These are phyloP conservation scores for Whalleya microplaca DNA, from an alignment of 2,329 filamentous ascomycete genomes.

Conservation along the genomic window DNA sequence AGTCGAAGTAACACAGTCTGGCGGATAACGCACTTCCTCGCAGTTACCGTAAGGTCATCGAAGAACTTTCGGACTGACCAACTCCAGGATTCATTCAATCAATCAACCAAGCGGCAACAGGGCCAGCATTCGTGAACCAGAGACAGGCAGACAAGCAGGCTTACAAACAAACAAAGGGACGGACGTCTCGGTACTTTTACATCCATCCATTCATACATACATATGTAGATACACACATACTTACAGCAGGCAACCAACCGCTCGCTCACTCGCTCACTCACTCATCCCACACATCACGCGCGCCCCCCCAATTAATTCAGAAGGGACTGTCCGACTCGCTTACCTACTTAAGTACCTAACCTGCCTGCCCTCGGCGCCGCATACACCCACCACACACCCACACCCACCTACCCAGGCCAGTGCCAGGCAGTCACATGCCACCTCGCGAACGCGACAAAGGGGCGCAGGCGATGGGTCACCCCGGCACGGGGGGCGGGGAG, in stretches of 20 bases:
- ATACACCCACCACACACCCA: conserved; percentile 5
- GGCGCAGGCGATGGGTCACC: conserved; percentile 9
- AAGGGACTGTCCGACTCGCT: neutral
- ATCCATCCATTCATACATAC: neutral
- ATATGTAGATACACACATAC: neutral
- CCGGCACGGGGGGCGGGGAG: neutral
- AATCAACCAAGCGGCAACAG: too few species aligned
- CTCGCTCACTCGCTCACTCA: neutral
- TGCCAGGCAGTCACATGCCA: conserved; percentile 21
- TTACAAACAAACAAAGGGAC: neutral
- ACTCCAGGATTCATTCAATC: too few species aligned
- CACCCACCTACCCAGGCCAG: neutral
- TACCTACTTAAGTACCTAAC: neutral
- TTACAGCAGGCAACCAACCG: neutral
- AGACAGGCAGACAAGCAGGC: neutral
- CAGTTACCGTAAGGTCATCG: too few species aligned
- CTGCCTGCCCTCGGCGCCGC: neutral
- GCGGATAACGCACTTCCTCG: too few species aligned
- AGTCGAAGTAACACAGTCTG: too few species aligned
- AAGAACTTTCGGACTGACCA: too few species aligned
- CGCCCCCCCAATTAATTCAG: too few species aligned
- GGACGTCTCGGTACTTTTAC: neutral
- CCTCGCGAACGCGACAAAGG: conserved; percentile 22
- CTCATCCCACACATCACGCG: too few species aligned
- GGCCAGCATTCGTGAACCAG: too few species aligned